Evolutionary conservation across 805 yeast species (phyloP), one percentile per base, ranked within the genome.

Genomic region (Wickerhamiella vanderwaltii): DNA sequence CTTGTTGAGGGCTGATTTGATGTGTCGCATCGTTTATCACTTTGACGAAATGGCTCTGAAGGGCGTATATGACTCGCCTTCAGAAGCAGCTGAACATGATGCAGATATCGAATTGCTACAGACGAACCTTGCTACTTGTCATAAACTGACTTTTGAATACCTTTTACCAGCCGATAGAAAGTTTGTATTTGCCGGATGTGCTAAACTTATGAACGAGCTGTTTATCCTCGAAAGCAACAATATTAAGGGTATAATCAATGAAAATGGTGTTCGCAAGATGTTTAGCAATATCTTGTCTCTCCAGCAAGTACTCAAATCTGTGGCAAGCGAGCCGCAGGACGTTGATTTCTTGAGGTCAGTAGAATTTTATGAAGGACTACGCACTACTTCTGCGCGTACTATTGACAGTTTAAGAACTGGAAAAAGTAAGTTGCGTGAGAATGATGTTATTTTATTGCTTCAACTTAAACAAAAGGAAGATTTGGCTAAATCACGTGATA

Each of bases 251-350:
- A 62, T 78, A 51, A 29, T 38, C 30, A 78, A 77, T 55, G 60
- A 61, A 15, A 67, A 69, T 46, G 87, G 88, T 25, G 65, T 78
- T 43, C 69, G 71, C 49, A 69, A 72, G 48, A 61, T 80, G 46
- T 61, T 73, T 45, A 63, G 74, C 49, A 79, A 79, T 54, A 72
- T 80, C 16, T 65, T 74, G 40, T 75, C 79, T 1, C 58, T 79
- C 32, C 85, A 77, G 59, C 87, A 79, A 55, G 72, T 76, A 70
- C 65, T 80, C 43, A 67, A 80, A 45, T 73, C 72, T 45, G 66
- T 79, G 25, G 67, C 72, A 54, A 54, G 58, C 18, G 64, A 66
- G 45, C 75, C 79, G 0, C 69, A 68, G 29, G 63, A 63, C 15
- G 73, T 77, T 11, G 70, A 74, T 46, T 77, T 79, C 52, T 55